These are phyloP conservation scores for Melampsora larici-populina DNA, from an alignment of 1,284 basidiomycete genomes.

Conservation along the genomic window DNA sequence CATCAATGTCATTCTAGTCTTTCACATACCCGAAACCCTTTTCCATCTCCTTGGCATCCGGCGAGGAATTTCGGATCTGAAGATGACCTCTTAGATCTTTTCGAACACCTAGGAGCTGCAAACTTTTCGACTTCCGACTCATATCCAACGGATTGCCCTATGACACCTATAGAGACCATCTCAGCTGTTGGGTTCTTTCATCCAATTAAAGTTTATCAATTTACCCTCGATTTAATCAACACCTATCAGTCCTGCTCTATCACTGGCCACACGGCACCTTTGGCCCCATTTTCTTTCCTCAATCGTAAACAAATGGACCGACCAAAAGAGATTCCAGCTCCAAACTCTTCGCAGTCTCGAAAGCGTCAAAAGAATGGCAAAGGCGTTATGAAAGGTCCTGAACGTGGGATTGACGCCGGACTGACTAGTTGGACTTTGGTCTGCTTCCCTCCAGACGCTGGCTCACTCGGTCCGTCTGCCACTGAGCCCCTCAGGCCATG, in stretches of 20 bases:
- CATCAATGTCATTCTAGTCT: too few relatives aligned
- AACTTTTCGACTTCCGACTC: background rate
- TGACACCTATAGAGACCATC: background rate
- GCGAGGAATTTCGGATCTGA: background rate
- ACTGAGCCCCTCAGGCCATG: too few relatives aligned
- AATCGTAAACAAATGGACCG: constrained; percentile 1
- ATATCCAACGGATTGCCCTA: background rate
- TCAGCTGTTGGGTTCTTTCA: constrained; percentile 19
- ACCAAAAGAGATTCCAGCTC: background rate
- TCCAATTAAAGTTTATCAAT: constrained; percentile 23
- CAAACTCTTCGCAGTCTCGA: background rate
- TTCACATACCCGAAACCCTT: background rate
- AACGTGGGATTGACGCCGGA: constrained; percentile 22
- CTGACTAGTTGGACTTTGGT: constrained; percentile 32
- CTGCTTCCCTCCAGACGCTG: background rate
- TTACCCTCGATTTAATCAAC: background rate
- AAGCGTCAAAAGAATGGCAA: constrained; percentile 22
- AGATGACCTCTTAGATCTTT: constrained; percentile 10
- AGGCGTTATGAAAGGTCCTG: constrained; percentile 20
- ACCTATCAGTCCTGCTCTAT: background rate
- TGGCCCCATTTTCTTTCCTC: constrained; percentile 30
- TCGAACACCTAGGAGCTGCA: constrained; percentile 19
- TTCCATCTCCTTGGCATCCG: background rate
- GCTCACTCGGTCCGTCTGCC: too few relatives aligned
- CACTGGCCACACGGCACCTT: constrained; percentile 6